Evolutionary conservation across 352 stramenopile species (phyloP).

Genomic region (Phytophthora citrophthora): DNA sequence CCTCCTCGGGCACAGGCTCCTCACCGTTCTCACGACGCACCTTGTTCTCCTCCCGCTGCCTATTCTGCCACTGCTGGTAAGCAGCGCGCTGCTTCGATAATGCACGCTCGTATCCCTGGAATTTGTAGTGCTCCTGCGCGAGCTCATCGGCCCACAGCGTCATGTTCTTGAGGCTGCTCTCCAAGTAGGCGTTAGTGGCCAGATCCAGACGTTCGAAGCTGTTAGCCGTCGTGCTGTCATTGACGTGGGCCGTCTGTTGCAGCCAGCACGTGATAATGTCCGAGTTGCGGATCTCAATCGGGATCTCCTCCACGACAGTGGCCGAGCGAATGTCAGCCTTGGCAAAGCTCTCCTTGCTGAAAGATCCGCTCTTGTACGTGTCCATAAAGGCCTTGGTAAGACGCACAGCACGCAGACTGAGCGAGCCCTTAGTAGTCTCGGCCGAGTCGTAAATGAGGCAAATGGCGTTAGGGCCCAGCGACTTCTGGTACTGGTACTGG

Average conservation of each 20-base stretch:
- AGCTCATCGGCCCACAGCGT: constrained; percentile 98
- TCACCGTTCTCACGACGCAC: constrained; percentile 78
- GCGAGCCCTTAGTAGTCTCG: constrained; percentile 94
- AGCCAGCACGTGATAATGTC: constrained; percentile 95
- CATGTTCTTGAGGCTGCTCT: constrained; percentile 99
- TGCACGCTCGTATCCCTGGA: constrained; percentile 89
- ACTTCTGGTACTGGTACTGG: constrained; percentile 97
- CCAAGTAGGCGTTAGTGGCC: constrained; percentile 95
- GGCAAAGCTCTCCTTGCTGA: constrained; percentile 87
- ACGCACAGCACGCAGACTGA: constrained; percentile 96
- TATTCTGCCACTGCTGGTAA: constrained; percentile 87
- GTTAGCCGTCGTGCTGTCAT: constrained; percentile 71
- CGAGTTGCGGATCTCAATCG: constrained; percentile 96
- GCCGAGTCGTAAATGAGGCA: constrained; percentile 98
- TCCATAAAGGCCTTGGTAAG: constrained; percentile 95
- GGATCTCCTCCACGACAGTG: constrained; percentile 96
- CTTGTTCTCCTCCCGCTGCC: constrained; percentile 92
- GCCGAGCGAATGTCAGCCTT: constrained; percentile 85
- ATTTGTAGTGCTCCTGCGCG: constrained; percentile 95
- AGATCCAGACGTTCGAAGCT: constrained; percentile 97
- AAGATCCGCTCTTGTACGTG: constrained; percentile 86
- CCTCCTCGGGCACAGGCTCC: constrained; percentile 78
- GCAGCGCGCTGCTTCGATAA: constrained; percentile 84
- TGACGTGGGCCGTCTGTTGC: constrained; percentile 81
- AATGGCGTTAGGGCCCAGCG: constrained; percentile 97